phyloP scores from a whole-genome alignment of 1,139 yeast species.

The Scheffersomyces segobiensis region DNA sequence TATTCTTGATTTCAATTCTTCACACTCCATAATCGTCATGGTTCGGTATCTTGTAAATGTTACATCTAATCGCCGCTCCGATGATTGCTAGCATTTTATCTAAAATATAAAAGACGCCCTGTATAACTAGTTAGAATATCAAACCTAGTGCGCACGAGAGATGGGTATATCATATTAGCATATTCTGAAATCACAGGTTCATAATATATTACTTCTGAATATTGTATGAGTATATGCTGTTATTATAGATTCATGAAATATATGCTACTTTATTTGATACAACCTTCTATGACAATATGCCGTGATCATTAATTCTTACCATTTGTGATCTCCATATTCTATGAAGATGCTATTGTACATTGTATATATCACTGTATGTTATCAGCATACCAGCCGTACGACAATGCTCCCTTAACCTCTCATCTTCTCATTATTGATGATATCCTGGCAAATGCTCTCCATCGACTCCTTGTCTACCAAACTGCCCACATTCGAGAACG shows the following conservation, averaged over 20 bases:
- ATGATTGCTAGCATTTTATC: not conserved
- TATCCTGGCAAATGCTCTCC: slow-evolving; percentile 72
- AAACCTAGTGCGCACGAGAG: not conserved
- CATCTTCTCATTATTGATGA: slow-evolving; percentile 72
- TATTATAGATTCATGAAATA: not conserved
- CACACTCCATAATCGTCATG: not conserved
- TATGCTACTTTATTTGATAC: not conserved
- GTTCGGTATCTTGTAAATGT: not conserved
- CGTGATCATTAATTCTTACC: not conserved
- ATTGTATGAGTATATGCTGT: not conserved
- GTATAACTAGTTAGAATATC: not conserved
- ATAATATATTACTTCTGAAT: not conserved
- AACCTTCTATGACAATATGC: not conserved
- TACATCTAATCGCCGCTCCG: not conserved
- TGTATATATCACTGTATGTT: not conserved
- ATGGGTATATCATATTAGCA: not conserved
- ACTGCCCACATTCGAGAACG: slow-evolving; percentile 69
- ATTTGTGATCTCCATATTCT: not conserved
- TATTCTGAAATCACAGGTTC: not conserved
- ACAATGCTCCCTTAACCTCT: slow-evolving; percentile 43
- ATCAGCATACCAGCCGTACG: not conserved
- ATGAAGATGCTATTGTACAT: not conserved
- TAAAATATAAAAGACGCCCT: not conserved
- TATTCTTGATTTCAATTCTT: not conserved
- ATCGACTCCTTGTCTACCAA: slow-evolving; percentile 75